Conservation (phyloP, 1,284 basidiomycete genomes). For the Caloboletus firmus region DNA sequence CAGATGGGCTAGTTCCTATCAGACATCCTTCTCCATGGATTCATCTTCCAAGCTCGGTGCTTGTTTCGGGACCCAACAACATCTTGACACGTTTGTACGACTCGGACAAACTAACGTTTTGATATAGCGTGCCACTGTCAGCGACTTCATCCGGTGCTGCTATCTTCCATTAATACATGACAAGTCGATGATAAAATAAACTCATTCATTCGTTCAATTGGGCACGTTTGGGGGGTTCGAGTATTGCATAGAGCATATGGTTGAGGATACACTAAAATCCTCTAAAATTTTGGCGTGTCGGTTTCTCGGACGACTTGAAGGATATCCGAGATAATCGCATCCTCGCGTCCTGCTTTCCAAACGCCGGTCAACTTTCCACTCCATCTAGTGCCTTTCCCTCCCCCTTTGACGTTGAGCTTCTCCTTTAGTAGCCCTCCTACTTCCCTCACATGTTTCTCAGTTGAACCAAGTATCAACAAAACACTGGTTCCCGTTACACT, state of each 20-base stretch:
- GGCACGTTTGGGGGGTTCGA: neutral
- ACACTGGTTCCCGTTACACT: constrained; percentile 49
- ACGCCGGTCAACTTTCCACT: constrained; percentile 63
- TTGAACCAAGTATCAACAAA: constrained; percentile 59
- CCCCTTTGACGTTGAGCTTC: constrained; percentile 60
- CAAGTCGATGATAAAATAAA: neutral
- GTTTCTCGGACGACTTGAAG: constrained; percentile 32
- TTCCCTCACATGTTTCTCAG: constrained; percentile 59
- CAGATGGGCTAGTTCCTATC: no score
- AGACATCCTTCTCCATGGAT: no score
- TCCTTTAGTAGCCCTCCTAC: constrained; percentile 58
- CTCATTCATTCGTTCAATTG: no score
- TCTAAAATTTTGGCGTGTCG: neutral
- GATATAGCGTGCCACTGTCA: neutral
- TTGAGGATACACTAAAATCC: neutral
- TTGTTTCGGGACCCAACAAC: no score
- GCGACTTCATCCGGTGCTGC: neutral
- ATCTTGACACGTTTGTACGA: neutral
- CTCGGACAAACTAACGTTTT: neutral
- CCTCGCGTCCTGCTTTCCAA: constrained; percentile 50
- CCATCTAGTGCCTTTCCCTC: constrained; percentile 64
- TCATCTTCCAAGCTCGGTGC: no score
- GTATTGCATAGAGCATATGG: neutral
- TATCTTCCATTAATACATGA: neutral
- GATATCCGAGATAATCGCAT: constrained; percentile 41